Base-by-base conservation (phyloP, 176 grass and related monocot genomes). In the Aegilops longissima region DNA sequence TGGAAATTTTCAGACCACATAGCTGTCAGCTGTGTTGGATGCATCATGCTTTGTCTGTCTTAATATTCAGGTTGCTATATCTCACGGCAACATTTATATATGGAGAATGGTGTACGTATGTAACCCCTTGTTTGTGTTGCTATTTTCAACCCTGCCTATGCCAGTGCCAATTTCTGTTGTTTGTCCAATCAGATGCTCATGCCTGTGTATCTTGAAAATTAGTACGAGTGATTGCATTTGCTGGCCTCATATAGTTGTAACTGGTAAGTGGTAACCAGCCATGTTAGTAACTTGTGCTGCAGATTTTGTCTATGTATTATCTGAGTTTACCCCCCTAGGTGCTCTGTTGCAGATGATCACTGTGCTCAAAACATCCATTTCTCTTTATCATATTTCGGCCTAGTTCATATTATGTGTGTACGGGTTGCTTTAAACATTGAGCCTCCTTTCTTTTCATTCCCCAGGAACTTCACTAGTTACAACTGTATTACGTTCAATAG, bases 391-490 rank as follows among this genome's bases (percentile, higher is more conserved):
- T 31, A 31, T 31, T 31, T 31, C 30, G 30, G 30, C 30, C 30
- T 73, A 56, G 34, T 34, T 62, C 79, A 51, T 70, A 23, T 77
- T 36, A 52, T 16, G 21, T 23, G 2, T 82, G 64, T 39, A 51
- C 72, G 12, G 5, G 23, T 74, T 85, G 12, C 78, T 73, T 66
- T 73, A 79, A 27, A 71, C 42, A 35, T 49, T 54, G 44, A 87
- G 29, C 49, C 14, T 52, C 49, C 49, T 52, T 72, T 27, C 25
- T 71, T 52, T 79, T 36, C 80, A 61, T 61, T 21, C 66, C 44
- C 10, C 88, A 96, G 97, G 94, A 63, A 94, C 92, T 87, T 98
- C 97, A 61, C 82, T 98, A 73, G 87, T 85, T 86, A 96, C 91
- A 20, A 92, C 92, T 70, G 79, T 96, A 66, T 86, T 99, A 30